Evolutionary conservation across 176 grass and related monocot genomes (phyloP).

Genomic region (Cocos nucifera): DNA sequence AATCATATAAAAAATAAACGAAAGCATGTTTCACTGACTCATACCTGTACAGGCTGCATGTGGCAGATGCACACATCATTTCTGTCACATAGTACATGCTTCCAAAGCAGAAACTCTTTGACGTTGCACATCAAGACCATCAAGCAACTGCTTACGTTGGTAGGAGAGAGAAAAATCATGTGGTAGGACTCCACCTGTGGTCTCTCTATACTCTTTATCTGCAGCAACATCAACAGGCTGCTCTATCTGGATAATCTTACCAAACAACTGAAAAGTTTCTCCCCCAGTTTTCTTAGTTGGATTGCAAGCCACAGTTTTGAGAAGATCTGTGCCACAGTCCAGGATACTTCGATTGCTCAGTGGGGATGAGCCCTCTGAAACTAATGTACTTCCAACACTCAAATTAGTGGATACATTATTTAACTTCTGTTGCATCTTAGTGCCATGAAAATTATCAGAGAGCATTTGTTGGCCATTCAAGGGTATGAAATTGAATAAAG

Average conservation of each 20-base stretch:
- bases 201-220: neutral
- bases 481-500: neutral
- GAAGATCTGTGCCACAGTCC: neutral
- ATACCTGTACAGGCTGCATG: neutral
- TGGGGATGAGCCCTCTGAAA: neutral
- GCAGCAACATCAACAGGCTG: neutral
- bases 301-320: neutral
- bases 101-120: neutral
- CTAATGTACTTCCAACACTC: neutral
- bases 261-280: conserved; percentile 6
- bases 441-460: neutral
- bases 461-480: neutral
- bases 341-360: neutral
- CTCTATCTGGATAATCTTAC: conserved; percentile 2
- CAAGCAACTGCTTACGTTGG: neutral
- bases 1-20: too few species aligned
- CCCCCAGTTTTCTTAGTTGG: neutral
- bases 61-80: neutral
- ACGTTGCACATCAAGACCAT: neutral
- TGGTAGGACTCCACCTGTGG: neutral
- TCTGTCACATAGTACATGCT: neutral
- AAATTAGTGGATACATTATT: neutral
- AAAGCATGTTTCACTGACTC: neutral
- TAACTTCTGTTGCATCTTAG: neutral
- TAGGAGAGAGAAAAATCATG: neutral